Evolutionary conservation across 2,329 filamentous ascomycete genomes (phyloP), one percentile per base, ranked within the genome.

Genomic region (Apiospora koreana): DNA sequence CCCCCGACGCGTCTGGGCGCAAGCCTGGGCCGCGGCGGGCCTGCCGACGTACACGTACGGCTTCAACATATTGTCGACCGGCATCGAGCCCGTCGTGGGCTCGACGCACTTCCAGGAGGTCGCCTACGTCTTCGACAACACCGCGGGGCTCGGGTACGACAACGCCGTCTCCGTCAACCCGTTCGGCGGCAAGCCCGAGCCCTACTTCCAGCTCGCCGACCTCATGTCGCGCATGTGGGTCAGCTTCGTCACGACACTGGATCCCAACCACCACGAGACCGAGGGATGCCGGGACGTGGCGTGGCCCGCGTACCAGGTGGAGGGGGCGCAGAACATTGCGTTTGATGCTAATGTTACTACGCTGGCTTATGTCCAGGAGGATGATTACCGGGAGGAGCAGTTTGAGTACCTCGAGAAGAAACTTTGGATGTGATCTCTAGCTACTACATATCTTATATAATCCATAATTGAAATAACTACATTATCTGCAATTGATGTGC

Each of bases 81-180:
- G 80, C 3, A 10, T 78, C 43, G 48, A 31, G 64, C 69, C 14
- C 66, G 69, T 48, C 31, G 8, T 16, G 1, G 80, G 80, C 7
- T 74, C 75, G 5, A 75, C 76, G 65, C 83, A 84, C 73, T 84
- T 83, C 75, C 77, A 84, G 68, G 86, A 88, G 75, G 84, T 88
- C 0, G 80, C 82, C 0, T 88, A 87, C 72, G 86, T 88, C 9
- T 86, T 89, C 65, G 76, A 86, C 72, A 89, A 89, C 72, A 76
- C 83, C 3, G 72, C 80, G 7, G 87, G 86, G 0, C 71, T 79
- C 3, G 86, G 86, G 1, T 86, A 85, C 69, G 76, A 80, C 68
- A 77, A 28, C 10, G 21, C 66, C 66, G 66, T 68, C 45, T 18
- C 73, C 2, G 70, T 67, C 0, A 80, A 80, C 69, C 83, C 83